Evolutionary conservation across 495 filamentous ascomycete species (phyloP), one percentile per base, ranked within the genome.

Genomic region (Immersiella caudata): DNA sequence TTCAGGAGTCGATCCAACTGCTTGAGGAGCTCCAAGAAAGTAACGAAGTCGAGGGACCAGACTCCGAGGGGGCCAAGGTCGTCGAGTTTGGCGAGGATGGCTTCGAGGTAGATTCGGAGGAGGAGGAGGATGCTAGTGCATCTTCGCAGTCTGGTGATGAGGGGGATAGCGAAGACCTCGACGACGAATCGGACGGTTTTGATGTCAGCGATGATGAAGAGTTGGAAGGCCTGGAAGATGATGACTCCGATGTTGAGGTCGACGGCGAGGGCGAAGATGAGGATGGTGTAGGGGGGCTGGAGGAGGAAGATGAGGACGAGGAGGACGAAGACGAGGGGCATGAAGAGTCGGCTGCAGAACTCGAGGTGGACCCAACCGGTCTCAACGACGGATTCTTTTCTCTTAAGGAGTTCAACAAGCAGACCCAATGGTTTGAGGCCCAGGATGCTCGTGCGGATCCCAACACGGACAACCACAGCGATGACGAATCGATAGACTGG

Each of bases 341-440:
- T 0, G 79, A 75, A 6, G 80, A 79, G 24, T 75, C 77, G 3
- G 70, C 70, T 24, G 78, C 80, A n/a, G 77, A 78, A 29, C 72
- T 82, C 26, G 77, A 84, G 18, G 80, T 85, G 62, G 84, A 86
- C 60, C 81, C 83, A 36, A 74, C 83, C 68, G 84, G 86, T 26
- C 78, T 93, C 75, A 99, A 99, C 75, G 95, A 99, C 73, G 95
- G 93, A 4, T 99, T 99, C 80, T 99, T 99, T 79, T 97, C 93
- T 0, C 96, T 99, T 68, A 93, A 98, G 67, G 89, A 97, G 60
- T 99, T 99, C 85, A 99, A 99, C 83, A 92, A 89, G 71, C 91
- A 96, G 73, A 90, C 92, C 5, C 91, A 96, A 71, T 86, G 89
- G 66, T 85, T 96, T 35, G 96, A 98, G 75, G 87, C 90, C 70